These are phyloP conservation scores for Lepidium sativum DNA, from an alignment of 345 rosid genomes.

Conservation along the genomic window DNA sequence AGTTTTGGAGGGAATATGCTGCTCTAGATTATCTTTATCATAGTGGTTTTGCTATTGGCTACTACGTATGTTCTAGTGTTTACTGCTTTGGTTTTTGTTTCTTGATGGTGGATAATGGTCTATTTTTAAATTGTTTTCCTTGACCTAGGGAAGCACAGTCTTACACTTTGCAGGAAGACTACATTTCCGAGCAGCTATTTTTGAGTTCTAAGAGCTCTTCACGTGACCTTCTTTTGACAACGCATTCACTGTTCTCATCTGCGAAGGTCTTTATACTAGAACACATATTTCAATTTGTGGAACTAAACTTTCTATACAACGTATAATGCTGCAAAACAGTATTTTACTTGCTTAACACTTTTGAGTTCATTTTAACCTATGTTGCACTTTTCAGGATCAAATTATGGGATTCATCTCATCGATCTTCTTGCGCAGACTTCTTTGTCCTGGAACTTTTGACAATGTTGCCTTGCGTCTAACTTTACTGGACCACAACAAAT, in stretches of 20 bases:
- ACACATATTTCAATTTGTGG: constrained; percentile 1
- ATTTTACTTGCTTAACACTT: neutral
- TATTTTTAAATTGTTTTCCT: constrained; percentile 11
- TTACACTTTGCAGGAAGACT: constrained; percentile 75
- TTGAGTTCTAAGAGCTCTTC: constrained; percentile 58
- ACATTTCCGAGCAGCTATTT: constrained; percentile 81
- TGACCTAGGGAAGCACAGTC: constrained; percentile 54
- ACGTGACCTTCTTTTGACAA: constrained; percentile 65
- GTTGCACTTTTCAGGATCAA: constrained; percentile 54
- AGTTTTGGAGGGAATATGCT: neutral
- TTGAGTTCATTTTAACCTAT: neutral
- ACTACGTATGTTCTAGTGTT: neutral
- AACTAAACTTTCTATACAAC: neutral
- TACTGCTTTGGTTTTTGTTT: constrained; percentile 3
- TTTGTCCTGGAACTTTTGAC: constrained; percentile 73
- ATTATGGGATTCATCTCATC: neutral
- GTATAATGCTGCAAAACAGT: neutral
- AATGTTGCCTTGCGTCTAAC: constrained; percentile 50
- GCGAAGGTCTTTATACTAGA: constrained; percentile 45
- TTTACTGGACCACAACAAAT: constrained; percentile 65
- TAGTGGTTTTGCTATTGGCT: constrained; percentile 5
- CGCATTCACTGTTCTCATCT: constrained; percentile 51
- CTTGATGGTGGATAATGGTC: constrained; percentile 8
- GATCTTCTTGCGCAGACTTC: constrained; percentile 19
- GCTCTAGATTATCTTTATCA: neutral